phyloP scores from a whole-genome alignment of 805 yeast species.

The Candida chilensis region DNA sequence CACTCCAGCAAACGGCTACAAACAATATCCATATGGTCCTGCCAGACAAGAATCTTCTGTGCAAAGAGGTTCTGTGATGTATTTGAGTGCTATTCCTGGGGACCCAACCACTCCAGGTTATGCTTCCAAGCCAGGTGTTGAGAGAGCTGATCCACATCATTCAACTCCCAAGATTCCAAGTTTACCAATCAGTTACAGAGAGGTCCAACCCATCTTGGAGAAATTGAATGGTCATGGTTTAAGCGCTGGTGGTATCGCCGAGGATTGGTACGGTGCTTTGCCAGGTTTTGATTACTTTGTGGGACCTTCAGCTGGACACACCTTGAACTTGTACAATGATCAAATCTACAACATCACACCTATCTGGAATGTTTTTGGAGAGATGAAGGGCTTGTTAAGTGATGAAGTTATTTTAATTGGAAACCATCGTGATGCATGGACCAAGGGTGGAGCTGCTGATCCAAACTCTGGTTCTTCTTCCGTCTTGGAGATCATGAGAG shows the following conservation, averaged over 20 bases:
- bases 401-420: constrained; percentile 32
- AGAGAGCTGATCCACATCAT: constrained; percentile 20
- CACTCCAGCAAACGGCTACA: constrained; percentile 29
- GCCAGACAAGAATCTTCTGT: constrained; percentile 36
- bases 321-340: constrained; percentile 29
- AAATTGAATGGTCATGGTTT: constrained; percentile 28
- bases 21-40: constrained; percentile 35
- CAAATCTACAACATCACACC: constrained; percentile 30
- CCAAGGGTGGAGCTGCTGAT: constrained; percentile 37
- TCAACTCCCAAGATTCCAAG: constrained; percentile 30
- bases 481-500: constrained; percentile 31
- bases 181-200: constrained; percentile 33
- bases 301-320: constrained; percentile 23
- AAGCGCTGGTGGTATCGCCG: constrained; percentile 10
- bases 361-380: constrained; percentile 33
- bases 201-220: constrained; percentile 30
- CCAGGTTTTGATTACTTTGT: constrained; percentile 26
- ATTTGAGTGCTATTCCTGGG: constrained; percentile 37
- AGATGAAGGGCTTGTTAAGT: constrained; percentile 26
- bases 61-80: constrained; percentile 35
- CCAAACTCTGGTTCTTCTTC: constrained; percentile 36
- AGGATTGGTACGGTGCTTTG: constrained; percentile 27
- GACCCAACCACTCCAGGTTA: constrained; percentile 40
- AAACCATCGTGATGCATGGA: constrained; percentile 37
- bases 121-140: constrained; percentile 23